These are phyloP conservation scores for Rhizophora apiculata DNA, from an alignment of 345 rosid species.

Conservation along the genomic window DNA sequence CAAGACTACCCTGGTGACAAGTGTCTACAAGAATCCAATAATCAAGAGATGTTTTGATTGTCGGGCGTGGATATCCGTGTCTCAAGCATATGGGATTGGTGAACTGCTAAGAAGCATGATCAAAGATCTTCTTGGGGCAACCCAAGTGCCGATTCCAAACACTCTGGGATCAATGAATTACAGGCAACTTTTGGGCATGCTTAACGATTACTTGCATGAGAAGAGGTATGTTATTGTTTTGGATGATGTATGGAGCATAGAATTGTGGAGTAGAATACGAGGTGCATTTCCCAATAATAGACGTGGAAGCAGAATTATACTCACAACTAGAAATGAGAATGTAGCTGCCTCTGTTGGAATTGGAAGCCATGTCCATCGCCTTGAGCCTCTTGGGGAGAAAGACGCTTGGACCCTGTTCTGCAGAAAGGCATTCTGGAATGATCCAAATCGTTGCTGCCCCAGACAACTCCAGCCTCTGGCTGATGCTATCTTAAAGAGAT, in stretches of 20 bases:
- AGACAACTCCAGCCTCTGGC: slow-evolving; percentile 17
- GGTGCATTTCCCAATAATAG: slow-evolving; percentile 25
- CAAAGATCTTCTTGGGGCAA: slow-evolving; percentile 15
- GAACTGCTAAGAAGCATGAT: slow-evolving; percentile 27
- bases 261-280: slow-evolving; percentile 24
- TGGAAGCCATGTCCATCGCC: slow-evolving; percentile 20
- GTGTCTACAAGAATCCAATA: slow-evolving; percentile 16
- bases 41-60: slow-evolving; percentile 16
- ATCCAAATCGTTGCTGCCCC: slow-evolving; percentile 18
- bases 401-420: slow-evolving; percentile 33
- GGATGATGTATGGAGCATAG: slow-evolving; percentile 39
- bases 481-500: slow-evolving; percentile 25
- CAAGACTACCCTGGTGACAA: slow-evolving; percentile 34
- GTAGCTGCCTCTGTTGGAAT: slow-evolving; percentile 24
- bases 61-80: slow-evolving; percentile 33
- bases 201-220: slow-evolving; percentile 20
- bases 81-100: slow-evolving; percentile 10
- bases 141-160: slow-evolving; percentile 12
- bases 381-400: slow-evolving; percentile 19
- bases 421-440: slow-evolving; percentile 28
- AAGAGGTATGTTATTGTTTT: slow-evolving; percentile 30
- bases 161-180: slow-evolving; percentile 21
- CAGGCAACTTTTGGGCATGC: slow-evolving; percentile 17
- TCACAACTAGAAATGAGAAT: slow-evolving; percentile 28
- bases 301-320: slow-evolving; percentile 25